These are phyloP conservation scores for Ananas comosus DNA, from an alignment of 176 grass and related monocot genomes.

Conservation along the genomic window DNA sequence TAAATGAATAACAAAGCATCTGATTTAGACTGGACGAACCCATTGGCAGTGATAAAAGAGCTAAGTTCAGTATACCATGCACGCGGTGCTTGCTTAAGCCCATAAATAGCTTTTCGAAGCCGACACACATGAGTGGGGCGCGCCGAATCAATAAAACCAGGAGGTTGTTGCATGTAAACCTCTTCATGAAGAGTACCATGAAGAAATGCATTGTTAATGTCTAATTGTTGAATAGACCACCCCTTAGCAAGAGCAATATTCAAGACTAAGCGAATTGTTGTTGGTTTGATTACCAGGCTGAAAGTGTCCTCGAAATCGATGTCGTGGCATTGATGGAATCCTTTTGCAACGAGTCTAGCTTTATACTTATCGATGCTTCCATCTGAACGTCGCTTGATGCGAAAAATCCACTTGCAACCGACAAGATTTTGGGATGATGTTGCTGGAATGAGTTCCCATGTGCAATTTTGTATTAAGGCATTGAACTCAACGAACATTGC, in stretches of 20 bases:
- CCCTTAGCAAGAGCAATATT: background rate
- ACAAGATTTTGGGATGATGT: background rate
- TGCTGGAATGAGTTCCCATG: background rate
- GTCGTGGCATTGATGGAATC: background rate
- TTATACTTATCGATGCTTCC: conserved; percentile 12
- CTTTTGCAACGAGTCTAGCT: conserved; percentile 6
- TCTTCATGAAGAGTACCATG: conserved; percentile 1
- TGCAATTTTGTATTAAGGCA: background rate
- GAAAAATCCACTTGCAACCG: conserved; percentile 1
- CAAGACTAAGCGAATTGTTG: background rate
- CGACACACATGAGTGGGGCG: background rate
- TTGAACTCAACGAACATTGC: conserved; percentile 7
- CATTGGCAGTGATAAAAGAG: background rate
- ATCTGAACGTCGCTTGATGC: conserved; percentile 4
- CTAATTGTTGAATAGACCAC: background rate
- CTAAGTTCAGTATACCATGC: conserved; percentile 1
- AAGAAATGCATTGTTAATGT: conserved; percentile 7
- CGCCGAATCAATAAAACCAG: background rate
- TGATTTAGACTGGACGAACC: background rate
- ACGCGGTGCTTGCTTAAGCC: conserved; percentile 5
- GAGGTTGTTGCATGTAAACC: conserved; percentile 6
- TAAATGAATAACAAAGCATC: conserved; percentile 6
- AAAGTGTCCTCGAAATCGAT: conserved; percentile 5
- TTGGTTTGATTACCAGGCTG: conserved; percentile 7
- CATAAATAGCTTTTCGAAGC: conserved; percentile 7